These are phyloP conservation scores for Pleurotus eryngii DNA, from an alignment of 768 basidiomycete species.

Conservation along the genomic window DNA sequence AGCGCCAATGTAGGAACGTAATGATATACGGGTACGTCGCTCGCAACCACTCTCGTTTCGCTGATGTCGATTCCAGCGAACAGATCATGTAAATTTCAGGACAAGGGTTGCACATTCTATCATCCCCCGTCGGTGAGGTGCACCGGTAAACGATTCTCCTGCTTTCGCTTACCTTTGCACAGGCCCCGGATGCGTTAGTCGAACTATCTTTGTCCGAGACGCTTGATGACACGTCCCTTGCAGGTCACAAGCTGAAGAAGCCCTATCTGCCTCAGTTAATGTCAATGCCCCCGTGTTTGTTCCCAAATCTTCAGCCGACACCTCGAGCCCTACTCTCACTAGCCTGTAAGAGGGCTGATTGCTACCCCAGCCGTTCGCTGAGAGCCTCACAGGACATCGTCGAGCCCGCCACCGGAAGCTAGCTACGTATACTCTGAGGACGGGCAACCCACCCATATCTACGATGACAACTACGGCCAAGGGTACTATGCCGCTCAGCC, in stretches of 20 bases:
- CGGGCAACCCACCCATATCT: conserved; percentile 20
- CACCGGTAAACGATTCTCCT: no score
- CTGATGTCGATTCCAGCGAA: no score
- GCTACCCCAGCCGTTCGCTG: conserved; percentile 6
- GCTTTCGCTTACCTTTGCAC: no score
- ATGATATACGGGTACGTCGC: conserved; percentile 78
- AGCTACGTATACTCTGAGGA: conserved; percentile 15
- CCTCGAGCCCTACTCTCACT: conserved; percentile 26
- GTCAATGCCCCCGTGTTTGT: conserved; percentile 85
- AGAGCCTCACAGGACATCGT: conserved; percentile 12
- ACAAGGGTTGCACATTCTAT: conserved; percentile 81
- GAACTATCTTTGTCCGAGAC: neutral
- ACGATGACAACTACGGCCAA: conserved; percentile 19
- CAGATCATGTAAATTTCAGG: conserved; percentile 82
- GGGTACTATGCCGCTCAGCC: conserved; percentile 38
- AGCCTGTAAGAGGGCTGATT: conserved; percentile 17
- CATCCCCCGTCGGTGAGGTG: conserved; percentile 54
- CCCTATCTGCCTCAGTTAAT: conserved; percentile 40
- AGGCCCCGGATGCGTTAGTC: conserved; percentile 25
- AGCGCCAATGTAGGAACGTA: conserved; percentile 87
- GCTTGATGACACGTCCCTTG: neutral
- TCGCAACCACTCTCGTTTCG: no score
- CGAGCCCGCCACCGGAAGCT: conserved; percentile 19
- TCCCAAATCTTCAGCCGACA: conserved; percentile 47
- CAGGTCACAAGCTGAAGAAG: conserved; percentile 23